Base-by-base conservation (phyloP, 2,329 filamentous ascomycete genomes). In the Cladosporium sp. region DNA sequence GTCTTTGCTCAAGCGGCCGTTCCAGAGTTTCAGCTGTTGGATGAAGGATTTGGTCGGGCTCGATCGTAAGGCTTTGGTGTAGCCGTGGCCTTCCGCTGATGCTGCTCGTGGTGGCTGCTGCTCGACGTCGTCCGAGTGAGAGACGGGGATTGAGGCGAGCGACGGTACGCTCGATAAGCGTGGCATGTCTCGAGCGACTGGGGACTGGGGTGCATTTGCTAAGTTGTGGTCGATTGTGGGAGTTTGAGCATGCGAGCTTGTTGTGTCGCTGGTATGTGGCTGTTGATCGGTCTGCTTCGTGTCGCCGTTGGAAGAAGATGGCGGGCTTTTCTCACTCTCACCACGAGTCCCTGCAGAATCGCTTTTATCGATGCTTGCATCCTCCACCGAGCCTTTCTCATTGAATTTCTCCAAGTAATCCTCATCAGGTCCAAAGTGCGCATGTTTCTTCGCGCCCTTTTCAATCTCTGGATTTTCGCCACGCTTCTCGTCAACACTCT, bases 1-100 rank as follows among this genome's bases (percentile, higher is more conserved):
- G 61, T 95, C 89, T 12, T 83, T 75, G 43, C 82, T 80, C 9
- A 97, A 80, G 12, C 89, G 82, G 1, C 92, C 91, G 59, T 89
- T 85, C 73, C 80, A 95, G 0, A 86, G 80, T 52, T 76, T 83
- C 1, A 97, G 80, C 37, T 88, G 86, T 62, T 93, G 83, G 0
- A 72, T 52, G 58, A 89, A 96, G 0, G 88, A 83, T 58, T 85
- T 82, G 4, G 80, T 76, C 0, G 89, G 86, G 18, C 79, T 78
- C 6, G 82, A 70, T 30, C 84, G 82, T 38, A 91, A 81, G 40
- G 78, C 77, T 50, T 83, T 80, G 0, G 89, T 95, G 68, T 96
- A 96, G 3, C 54, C 49, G 29, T 64, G 60, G n/a, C n/a, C n/a
- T n/a, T 11, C 30, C n/a, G 44, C 27, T 8, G 45, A 32, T 29